Evolutionary conservation across 345 rosid genomes (phyloP), one percentile per base, ranked within the genome.

Genomic region (Carallia pectinifolia): DNA sequence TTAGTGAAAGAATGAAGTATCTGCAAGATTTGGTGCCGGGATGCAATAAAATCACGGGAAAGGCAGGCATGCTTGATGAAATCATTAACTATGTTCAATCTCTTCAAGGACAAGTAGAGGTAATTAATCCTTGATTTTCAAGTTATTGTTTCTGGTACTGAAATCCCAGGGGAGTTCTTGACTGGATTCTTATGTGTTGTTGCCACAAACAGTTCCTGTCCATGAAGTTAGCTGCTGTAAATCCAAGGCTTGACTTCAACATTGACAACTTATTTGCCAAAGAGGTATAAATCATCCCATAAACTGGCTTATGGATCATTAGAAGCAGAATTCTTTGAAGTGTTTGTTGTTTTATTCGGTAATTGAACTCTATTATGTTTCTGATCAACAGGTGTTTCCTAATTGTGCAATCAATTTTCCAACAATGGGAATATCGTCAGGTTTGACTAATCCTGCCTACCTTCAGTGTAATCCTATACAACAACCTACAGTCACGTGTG

Each of bases 11-110:
- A 74, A 90, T 90, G 96, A 90, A 85, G 78, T 86, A 86, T 70
- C 79, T 90, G 78, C 96, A 90, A 66, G 93, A 85, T 81, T 85
- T 90, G 71, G 96, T 90, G 7, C 96, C 93, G 0, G 91, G 96
- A 2, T 90, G 96, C 76, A 78, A 84, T 82, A 88, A 86, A 75
- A 84, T 88, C 62, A 85, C 88, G 1, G 96, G 95, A 31, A 87
- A 89, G 69, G 96, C 98, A 29, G 89, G 91, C 58, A 80, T 91
- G 93, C 92, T 94, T 54, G 96, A 91, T 81, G 98, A 94, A 74
- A 86, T 91, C 68, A 94, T 94, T 71, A 89, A 87, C 82, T 85
- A 92, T 79, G 95, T 89, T 70, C 92, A 87, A 76, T 90, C 90
- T 69, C 85, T 89, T 39, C 96, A 93, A 63, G 77, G 83, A 71